Percentiles rank a stretch among this genome's conserved stretches.
Conservation (phyloP, 1,284 basidiomycete species). For the Austroboletus niveus region DNA sequence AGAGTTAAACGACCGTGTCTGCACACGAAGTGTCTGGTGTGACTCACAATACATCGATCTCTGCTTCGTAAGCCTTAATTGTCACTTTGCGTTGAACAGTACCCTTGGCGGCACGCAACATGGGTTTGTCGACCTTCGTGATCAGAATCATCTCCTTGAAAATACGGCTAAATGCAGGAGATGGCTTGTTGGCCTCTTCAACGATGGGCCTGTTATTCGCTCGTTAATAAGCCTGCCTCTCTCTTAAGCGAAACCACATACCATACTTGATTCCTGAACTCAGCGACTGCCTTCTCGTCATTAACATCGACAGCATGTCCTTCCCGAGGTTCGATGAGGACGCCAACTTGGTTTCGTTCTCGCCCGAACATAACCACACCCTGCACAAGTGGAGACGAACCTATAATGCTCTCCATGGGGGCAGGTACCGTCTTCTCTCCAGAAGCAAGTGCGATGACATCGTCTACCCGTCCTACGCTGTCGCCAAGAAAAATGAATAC, state of each 20-base stretch:
- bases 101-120: conserved; percentile 25
- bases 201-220: conserved; percentile 15
- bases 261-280: conserved; percentile 39
- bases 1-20: neutral
- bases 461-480: conserved; percentile 27
- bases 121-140: conserved; percentile 16
- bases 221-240: neutral
- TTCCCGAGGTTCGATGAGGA: conserved; percentile 37
- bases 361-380: conserved; percentile 42
- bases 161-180: conserved; percentile 30
- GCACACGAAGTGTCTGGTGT: neutral
- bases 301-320: conserved; percentile 28
- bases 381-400: conserved; percentile 22
- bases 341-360: conserved; percentile 37
- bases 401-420: conserved; percentile 29
- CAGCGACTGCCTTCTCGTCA: conserved; percentile 27
- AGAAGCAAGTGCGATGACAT: conserved; percentile 28
- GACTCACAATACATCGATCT: conserved; percentile 28
- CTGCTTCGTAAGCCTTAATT: conserved; percentile 22
- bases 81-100: conserved; percentile 23
- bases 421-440: conserved; percentile 35
- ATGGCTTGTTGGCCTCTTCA: conserved; percentile 28
- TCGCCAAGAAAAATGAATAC: neutral
- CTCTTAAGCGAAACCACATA: conserved; percentile 15
- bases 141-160: conserved; percentile 33